Percentiles rank a stretch among this genome's conserved stretches.
These are phyloP conservation scores for Fusarium burgessii DNA, from an alignment of 2,329 filamentous ascomycete species.

Conservation along the genomic window DNA sequence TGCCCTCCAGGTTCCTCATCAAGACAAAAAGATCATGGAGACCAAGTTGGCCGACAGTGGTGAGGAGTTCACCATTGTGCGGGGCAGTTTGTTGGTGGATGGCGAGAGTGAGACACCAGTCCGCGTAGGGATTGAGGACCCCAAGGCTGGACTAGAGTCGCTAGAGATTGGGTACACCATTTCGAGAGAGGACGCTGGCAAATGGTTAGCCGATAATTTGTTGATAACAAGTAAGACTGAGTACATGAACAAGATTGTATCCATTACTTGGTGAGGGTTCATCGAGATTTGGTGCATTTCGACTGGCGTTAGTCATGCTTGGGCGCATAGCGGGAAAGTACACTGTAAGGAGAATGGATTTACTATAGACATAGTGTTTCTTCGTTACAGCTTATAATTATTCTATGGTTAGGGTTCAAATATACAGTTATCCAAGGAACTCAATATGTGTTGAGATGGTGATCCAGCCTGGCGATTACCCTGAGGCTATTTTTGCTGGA, in stretches of 20 bases:
- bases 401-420: too few species aligned
- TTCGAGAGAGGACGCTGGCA: conserved; percentile 60
- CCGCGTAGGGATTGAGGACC: conserved; percentile 57
- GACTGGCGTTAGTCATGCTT: not conserved
- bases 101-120: conserved; percentile 46
- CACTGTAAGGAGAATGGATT: not conserved
- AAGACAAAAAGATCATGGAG: conserved; percentile 64
- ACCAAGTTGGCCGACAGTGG: conserved; percentile 40
- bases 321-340: not conserved
- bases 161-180: conserved; percentile 61
- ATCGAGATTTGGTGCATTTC: too few species aligned
- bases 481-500: not conserved
- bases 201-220: conserved; percentile 59
- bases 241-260: conserved; percentile 53
- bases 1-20: conserved; percentile 57
- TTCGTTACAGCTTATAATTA: too few species aligned
- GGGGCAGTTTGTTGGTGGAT: conserved; percentile 54
- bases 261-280: conserved; percentile 50
- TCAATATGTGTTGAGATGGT: too few species aligned
- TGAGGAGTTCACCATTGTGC: conserved; percentile 54
- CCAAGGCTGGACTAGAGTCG: conserved; percentile 48
- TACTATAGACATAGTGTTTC: fast-evolving
- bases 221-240: conserved; percentile 41
- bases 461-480: not conserved
- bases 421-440: too few species aligned